These are phyloP conservation scores for Aspergillus steynii DNA, from an alignment of 495 filamentous ascomycete species.

Conservation along the genomic window DNA sequence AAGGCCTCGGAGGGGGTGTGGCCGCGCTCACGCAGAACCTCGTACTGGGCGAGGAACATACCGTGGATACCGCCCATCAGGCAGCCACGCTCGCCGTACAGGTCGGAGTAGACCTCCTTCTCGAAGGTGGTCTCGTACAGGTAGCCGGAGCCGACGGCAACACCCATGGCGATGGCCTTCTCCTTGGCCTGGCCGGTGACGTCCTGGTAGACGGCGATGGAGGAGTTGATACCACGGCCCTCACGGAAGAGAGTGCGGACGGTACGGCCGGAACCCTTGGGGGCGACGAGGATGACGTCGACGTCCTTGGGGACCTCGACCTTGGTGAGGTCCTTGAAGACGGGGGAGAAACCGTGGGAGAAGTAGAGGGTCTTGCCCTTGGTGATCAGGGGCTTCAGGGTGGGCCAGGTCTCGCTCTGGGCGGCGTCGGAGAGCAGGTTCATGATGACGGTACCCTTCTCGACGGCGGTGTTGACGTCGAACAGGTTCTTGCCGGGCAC, in stretches of 20 bases:
- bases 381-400: conserved; percentile 94
- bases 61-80: conserved; percentile 99
- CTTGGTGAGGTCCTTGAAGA: conserved; percentile 99
- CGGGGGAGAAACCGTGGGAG: conserved; percentile 99
- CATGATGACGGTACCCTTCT: conserved; percentile 94
- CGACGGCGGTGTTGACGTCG: conserved; percentile 93
- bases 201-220: conserved; percentile 97
- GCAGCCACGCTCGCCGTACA: conserved; percentile 99
- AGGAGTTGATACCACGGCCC: conserved; percentile 99
- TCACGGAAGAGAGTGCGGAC: conserved; percentile 97
- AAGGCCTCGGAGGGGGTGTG: conserved; percentile 98
- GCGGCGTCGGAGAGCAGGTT: conserved; percentile 97
- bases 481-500: conserved; percentile 97
- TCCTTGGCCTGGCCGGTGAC: conserved; percentile 98
- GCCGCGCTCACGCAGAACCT: conserved; percentile 97
- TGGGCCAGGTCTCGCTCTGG: conserved; percentile 96
- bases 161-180: conserved; percentile 95
- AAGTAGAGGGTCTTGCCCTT: conserved; percentile 99
- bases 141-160: conserved; percentile 94
- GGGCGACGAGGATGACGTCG: conserved; percentile 98
- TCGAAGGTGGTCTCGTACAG: conserved; percentile 99
- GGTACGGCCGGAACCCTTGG: conserved; percentile 98
- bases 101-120: conserved; percentile 99
- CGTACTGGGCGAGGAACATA: conserved; percentile 99
- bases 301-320: conserved; percentile 93